Percentiles rank a stretch among this genome's conserved stretches.
These are phyloP conservation scores for Juncus inflexus DNA, from an alignment of 176 grass and related monocot species.

Conservation along the genomic window DNA sequence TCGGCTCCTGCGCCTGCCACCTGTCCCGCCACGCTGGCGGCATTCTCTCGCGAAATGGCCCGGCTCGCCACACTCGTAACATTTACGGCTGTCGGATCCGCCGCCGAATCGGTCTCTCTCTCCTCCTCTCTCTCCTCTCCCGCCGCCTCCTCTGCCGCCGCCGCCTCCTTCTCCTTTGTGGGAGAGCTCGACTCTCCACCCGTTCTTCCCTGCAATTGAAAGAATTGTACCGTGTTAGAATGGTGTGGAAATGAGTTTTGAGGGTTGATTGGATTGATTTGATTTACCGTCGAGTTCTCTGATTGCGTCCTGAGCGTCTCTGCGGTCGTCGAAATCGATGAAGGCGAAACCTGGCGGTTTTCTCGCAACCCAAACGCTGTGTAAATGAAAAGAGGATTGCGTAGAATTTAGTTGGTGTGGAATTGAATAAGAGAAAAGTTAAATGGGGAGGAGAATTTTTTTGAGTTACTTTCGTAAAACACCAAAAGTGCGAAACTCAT, in stretches of 20 bases:
- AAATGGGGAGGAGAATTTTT: no score
- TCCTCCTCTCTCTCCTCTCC: constrained; percentile 69
- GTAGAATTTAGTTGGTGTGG: no score
- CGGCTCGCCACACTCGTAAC: constrained; percentile 92
- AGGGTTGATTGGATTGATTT: no score
- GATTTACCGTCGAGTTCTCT: constrained; percentile 82
- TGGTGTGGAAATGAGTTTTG: not conserved
- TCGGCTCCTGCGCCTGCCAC: constrained; percentile 66
- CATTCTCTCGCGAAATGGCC: constrained; percentile 97
- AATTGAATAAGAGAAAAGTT: no score
- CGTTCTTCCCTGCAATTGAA: constrained; percentile 69
- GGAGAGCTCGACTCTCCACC: constrained; percentile 92
- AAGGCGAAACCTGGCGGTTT: constrained; percentile 98
- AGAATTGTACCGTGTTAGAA: constrained; percentile 11
- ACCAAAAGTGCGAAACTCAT: constrained; percentile 76
- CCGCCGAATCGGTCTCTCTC: constrained; percentile 62
- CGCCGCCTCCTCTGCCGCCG: constrained; percentile 49
- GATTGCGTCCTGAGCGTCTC: constrained; percentile 89
- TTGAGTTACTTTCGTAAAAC: constrained; percentile 64
- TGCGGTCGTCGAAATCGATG: constrained; percentile 81
- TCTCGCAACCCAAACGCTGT: constrained; percentile 90
- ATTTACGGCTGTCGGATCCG: constrained; percentile 50
- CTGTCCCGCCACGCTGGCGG: constrained; percentile 72
- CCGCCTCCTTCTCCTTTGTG: constrained; percentile 48
- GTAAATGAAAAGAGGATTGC: constrained; percentile 4